Base-by-base conservation (phyloP, 768 basidiomycete genomes). In the Lactarius vividus region DNA sequence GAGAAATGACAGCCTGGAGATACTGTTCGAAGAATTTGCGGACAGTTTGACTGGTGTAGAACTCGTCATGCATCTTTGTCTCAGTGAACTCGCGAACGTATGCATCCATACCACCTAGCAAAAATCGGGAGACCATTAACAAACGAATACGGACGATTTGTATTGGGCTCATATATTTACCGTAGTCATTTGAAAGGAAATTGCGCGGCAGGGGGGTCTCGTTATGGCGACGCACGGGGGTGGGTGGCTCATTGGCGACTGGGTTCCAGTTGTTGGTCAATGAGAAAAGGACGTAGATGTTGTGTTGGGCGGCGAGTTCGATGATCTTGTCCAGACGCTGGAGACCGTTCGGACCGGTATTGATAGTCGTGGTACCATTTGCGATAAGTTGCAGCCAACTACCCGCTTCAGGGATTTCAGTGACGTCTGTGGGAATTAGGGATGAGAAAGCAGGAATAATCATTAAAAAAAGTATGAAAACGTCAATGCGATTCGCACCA, bases 381-480 rank as follows among this genome's bases (percentile, higher is more conserved):
- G 61, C 72, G 64, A 88, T 77, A 16, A 83, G 75, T 66, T 88
- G 86, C 75, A 89, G 84, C 85, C 84, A 90, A 23, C 84, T 84
- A 0, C 86, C 85, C 61, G 83, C 81, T 60, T 75, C 70, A 9
- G 85, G 70, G 15, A 69, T 37, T 42, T 58, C 18, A 9, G 70
- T 56, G 39, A 70, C 70, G 8, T 70, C 70, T 70, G 29, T 35
- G 49, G 20, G 60, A 40, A 28, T 16, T 15, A 58, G 31, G 40
- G 3, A 35, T 62, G 37, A 55, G 35, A 39, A 52, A 8, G 4
- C 16, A 26, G 23, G 31, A 26, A 23, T 23, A 23, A 23, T 13
- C 23, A 23, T 49, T 13, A 23, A 6, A 31, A 29, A 37, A 40
- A 40, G 54, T 31, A 58, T 13, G 44, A 35, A 28, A 18, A 5